Percentiles rank a stretch among this genome's conserved stretches.
These are phyloP conservation scores for Emydomyces testavorans DNA, from an alignment of 2,329 filamentous ascomycete genomes.

Conservation along the genomic window DNA sequence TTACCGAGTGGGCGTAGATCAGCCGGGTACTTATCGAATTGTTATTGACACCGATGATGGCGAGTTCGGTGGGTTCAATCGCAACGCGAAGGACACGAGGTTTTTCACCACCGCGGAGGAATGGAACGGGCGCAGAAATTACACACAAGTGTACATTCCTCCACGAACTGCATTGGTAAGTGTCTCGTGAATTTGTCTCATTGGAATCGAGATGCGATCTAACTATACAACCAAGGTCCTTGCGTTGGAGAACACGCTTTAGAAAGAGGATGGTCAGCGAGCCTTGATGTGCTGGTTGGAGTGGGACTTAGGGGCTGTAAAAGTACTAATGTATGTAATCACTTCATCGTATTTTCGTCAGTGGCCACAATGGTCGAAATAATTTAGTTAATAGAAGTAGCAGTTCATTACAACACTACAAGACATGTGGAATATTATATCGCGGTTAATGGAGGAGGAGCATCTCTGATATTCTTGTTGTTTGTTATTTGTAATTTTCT, in stretches of 20 bases:
- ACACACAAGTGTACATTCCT: constrained; percentile 83
- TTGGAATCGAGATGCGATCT: neutral
- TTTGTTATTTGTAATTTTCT: neutral
- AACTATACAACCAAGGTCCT: constrained; percentile 37
- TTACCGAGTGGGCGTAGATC: constrained; percentile 81
- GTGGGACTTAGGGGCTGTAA: neutral
- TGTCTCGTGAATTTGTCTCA: constrained; percentile 18
- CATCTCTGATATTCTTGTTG: constrained; percentile 3
- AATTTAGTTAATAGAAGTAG: too few relatives aligned
- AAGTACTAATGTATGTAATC: too few relatives aligned
- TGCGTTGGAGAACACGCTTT: constrained; percentile 36
- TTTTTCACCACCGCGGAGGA: constrained; percentile 86
- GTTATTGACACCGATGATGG: constrained; percentile 71
- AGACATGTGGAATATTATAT: neutral
- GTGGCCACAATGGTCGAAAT: too few relatives aligned
- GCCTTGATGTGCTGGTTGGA: neutral
- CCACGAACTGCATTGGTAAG: constrained; percentile 69
- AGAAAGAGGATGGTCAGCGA: neutral
- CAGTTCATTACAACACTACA: too few relatives aligned
- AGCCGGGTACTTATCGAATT: constrained; percentile 72
- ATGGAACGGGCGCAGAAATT: constrained; percentile 87
- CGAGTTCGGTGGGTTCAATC: constrained; percentile 65
- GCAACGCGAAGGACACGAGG: constrained; percentile 65
- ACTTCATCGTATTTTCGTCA: too few relatives aligned
- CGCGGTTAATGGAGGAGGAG: neutral